Base-by-base conservation (phyloP, 495 filamentous ascomycete species). In the Aspergillus baeticus region DNA sequence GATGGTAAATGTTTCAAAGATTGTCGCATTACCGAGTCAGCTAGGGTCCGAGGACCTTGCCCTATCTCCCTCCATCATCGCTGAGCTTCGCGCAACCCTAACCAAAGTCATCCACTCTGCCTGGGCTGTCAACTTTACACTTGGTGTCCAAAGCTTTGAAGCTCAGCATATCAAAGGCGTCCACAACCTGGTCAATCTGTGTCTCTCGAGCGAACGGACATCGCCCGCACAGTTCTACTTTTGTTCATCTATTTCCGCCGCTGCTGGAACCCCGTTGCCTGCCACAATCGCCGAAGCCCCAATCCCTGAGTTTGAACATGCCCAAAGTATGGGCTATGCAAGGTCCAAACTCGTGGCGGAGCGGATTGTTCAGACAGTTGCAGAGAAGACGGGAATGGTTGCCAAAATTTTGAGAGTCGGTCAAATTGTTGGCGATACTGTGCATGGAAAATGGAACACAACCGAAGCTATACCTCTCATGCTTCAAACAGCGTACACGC, bases 81-180 rank as follows among this genome's bases (percentile, higher is more conserved):
- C 69, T 0, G 51, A 72, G 1, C 64, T 88, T 0, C 71, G 69
- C 0, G 63, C 65, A 1, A 70, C 71, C 17, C 64, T 71, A 1
- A 84, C 80, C 0, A 62, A 73, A 0, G 69, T 87, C 29, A 78
- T 87, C 33, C 87, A 88, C 63, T 75, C 79, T 3, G 87, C 85
- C 17, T 90, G 87, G 86, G 79, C 83, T 0, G 87, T 89, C n/a
- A 89, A 90, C 65, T 90, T 90, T 72, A 86, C 82, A 53, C 71
- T 84, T 45, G 76, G 77, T n/a, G 73, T 87, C 1, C 63, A 72
- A 8, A 83, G 77, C 39, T 89, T 90, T 58, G 79, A 77, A 20
- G 68, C 71, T 31, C 78, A 84, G 22, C 82, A 85, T 59, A 79
- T 89, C 53, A 70, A 71, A 1, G 83, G 84, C 23, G 69, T 85